These are phyloP conservation scores for Tilletia caries DNA, from an alignment of 1,284 basidiomycete genomes.

Conservation along the genomic window DNA sequence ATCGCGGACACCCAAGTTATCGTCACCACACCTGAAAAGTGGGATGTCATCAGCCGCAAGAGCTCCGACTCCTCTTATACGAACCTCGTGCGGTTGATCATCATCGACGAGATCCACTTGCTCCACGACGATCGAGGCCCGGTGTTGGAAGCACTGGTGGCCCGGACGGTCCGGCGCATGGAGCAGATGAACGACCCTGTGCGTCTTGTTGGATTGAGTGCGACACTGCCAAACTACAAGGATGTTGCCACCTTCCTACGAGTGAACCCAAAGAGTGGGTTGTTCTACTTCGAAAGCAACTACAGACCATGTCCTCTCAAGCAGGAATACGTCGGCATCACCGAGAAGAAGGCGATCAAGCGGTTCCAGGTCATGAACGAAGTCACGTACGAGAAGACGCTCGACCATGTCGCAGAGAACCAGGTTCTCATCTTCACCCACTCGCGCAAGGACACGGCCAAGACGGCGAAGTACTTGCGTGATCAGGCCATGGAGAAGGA, in stretches of 20 bases:
- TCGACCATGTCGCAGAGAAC: constrained; percentile 50
- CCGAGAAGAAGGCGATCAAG: constrained; percentile 99
- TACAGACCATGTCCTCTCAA: constrained; percentile 91
- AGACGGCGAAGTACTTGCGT: constrained; percentile 90
- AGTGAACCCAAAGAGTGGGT: constrained; percentile 83
- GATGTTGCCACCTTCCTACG: constrained; percentile 98
- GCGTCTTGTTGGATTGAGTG: constrained; percentile 89
- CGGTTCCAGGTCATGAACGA: constrained; percentile 97
- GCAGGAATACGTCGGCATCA: constrained; percentile 95
- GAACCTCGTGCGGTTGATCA: constrained; percentile 91
- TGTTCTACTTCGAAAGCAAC: constrained; percentile 92
- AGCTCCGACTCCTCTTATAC: constrained; percentile 95
- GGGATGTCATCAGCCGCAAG: constrained; percentile 94
- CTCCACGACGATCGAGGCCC: constrained; percentile 98
- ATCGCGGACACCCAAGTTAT: constrained; percentile 97
- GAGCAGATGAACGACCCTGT: constrained; percentile 77
- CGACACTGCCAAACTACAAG: constrained; percentile 94
- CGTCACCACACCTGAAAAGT: constrained; percentile 98
- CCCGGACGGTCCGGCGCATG: constrained; percentile 88
- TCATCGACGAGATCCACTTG: constrained; percentile 97
- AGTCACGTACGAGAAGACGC: constrained; percentile 90
- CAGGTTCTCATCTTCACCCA: constrained; percentile 83
- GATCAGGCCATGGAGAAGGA: constrained; percentile 96
- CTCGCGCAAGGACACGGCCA: constrained; percentile 95
- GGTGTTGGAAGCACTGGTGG: constrained; percentile 86